Evolutionary conservation across 345 rosid species (phyloP).

Genomic region (Eucalyptus polyanthemos): DNA sequence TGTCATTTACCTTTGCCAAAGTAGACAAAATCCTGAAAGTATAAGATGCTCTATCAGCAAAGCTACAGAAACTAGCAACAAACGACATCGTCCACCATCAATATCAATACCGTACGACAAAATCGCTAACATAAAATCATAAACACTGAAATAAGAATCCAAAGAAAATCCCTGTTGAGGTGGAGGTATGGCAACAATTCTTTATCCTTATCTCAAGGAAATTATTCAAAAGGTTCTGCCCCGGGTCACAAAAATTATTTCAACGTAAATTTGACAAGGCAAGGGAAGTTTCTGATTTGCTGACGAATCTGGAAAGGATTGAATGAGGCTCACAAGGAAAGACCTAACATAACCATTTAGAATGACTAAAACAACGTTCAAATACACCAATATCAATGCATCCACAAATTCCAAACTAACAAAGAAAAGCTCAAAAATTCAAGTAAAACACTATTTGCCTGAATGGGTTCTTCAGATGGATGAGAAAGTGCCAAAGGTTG

Average conservation of each 20-base stretch:
- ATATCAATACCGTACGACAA: background rate
- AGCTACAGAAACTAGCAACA: background rate
- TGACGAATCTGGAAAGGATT: background rate
- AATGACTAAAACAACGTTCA: background rate
- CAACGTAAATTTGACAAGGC: background rate
- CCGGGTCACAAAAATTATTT: background rate
- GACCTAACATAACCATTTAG: background rate
- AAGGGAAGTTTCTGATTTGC: background rate
- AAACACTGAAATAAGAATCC: background rate
- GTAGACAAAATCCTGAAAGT: background rate
- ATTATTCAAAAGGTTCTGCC: background rate
- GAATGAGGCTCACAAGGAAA: background rate
- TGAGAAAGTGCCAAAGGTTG: constrained; percentile 96
- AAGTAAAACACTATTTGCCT: constrained; percentile 21
- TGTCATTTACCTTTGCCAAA: background rate
- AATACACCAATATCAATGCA: background rate
- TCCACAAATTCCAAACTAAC: background rate
- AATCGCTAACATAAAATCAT: background rate
- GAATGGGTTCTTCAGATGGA: constrained; percentile 95
- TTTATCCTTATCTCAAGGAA: background rate
- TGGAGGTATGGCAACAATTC: background rate
- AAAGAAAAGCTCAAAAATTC: background rate
- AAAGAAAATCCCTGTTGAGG: background rate
- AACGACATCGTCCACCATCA: background rate
- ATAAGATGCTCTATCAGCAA: background rate